Percentiles rank a stretch among this genome's conserved stretches.
Conservation (phyloP, 2,329 filamentous ascomycete species). For the Aaosphaeria arxii region DNA sequence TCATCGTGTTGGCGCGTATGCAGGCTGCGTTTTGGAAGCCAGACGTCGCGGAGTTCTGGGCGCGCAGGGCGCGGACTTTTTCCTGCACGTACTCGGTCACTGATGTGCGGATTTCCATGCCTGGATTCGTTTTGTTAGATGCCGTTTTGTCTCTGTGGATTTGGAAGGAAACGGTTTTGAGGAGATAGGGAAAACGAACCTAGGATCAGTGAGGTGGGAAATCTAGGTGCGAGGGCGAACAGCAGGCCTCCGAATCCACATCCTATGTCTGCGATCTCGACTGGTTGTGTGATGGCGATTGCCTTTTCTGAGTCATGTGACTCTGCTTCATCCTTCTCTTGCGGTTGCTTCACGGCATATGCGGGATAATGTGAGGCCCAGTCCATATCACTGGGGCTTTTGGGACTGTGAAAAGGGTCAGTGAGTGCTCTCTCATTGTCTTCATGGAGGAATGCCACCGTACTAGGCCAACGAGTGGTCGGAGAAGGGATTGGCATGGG, state of each 20-base stretch:
- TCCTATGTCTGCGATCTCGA: slow-evolving; percentile 94
- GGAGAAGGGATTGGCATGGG: slow-evolving; percentile 97
- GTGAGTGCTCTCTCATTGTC: slow-evolving; percentile 10
- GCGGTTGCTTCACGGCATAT: slow-evolving; percentile 49
- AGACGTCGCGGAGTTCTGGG: slow-evolving; percentile 52
- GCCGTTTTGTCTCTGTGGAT: neutral
- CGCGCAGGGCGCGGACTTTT: slow-evolving; percentile 76
- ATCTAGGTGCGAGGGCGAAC: slow-evolving; percentile 75
- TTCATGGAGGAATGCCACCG: neutral
- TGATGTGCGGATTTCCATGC: slow-evolving; percentile 87
- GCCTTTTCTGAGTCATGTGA: slow-evolving; percentile 4
- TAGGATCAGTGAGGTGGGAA: slow-evolving; percentile 80
- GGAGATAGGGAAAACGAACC: slow-evolving; percentile 51
- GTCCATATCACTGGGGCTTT: slow-evolving; percentile 79
- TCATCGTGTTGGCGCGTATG: slow-evolving; percentile 94
- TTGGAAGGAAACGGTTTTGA: neutral
- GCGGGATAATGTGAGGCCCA: slow-evolving; percentile 83
- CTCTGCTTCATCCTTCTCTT: slow-evolving; percentile 22
- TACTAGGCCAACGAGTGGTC: slow-evolving; percentile 90
- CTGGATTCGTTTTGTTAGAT: slow-evolving; percentile 41
- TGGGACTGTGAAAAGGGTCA: slow-evolving; percentile 57
- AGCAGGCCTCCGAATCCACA: slow-evolving; percentile 93
- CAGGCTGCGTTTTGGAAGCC: slow-evolving; percentile 85
- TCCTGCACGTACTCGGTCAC: slow-evolving; percentile 90
- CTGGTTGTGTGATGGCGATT: slow-evolving; percentile 57